A percentile compares a stretch with the other conserved stretches of the same genome.
Evolutionary conservation across 2,329 filamentous ascomycete genomes (phyloP).

Genomic region (Colletotrichum horii): DNA sequence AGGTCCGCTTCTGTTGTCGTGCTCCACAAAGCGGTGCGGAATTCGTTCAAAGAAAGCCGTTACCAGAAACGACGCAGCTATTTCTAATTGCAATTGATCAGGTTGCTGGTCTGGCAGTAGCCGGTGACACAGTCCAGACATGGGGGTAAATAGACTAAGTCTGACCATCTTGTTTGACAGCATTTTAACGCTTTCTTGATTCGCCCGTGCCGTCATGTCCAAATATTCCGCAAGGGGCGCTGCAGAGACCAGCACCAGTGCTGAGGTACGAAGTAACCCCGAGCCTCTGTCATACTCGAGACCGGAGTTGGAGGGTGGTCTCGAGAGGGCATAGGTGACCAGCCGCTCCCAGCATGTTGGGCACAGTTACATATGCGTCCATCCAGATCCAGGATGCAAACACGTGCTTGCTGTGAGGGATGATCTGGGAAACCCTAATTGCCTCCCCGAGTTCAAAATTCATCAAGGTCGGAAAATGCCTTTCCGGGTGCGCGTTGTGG

Average conservation of each 20-base stretch:
- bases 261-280: background rate
- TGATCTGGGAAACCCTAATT: constrained; percentile 11
- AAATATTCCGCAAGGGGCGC: background rate
- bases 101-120: background rate
- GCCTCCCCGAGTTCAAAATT: background rate
- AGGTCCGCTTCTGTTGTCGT: constrained; percentile 7
- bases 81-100: constrained; percentile 3
- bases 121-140: background rate
- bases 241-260: background rate
- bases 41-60: background rate
- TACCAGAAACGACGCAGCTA: background rate
- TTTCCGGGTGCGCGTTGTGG: background rate
- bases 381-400: constrained; percentile 7
- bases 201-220: background rate
- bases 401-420: background rate
- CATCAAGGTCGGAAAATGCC: background rate
- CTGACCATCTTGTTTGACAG: background rate
- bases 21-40: background rate
- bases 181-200: background rate
- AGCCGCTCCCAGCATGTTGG: background rate
- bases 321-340: background rate
- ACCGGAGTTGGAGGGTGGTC: constrained; percentile 7
- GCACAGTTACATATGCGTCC: background rate
- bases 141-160: background rate
- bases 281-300: background rate